Evolutionary conservation across 768 basidiomycete species (phyloP).

Genomic region (Crassisporium funariophilum): DNA sequence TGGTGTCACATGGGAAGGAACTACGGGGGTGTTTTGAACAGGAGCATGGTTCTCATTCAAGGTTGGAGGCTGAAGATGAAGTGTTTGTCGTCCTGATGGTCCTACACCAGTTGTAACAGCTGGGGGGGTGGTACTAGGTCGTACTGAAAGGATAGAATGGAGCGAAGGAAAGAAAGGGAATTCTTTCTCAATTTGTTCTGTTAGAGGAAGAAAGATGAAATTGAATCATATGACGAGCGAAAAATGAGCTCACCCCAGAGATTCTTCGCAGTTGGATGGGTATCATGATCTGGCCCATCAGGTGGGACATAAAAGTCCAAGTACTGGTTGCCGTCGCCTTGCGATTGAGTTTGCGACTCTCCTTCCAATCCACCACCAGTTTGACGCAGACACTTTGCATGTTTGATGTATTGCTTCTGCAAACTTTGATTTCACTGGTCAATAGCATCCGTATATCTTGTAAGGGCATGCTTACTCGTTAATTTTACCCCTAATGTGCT

Average conservation of each 20-base stretch:
- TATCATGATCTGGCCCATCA: constrained; percentile 19
- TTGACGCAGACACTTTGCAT: constrained; percentile 15
- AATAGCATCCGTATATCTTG: too few species aligned
- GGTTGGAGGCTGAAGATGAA: constrained; percentile 20
- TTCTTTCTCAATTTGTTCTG: constrained; percentile 26
- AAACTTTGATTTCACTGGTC: constrained; percentile 22
- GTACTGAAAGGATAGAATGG: constrained; percentile 15
- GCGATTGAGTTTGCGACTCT: neutral
- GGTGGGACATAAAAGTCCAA: constrained; percentile 14
- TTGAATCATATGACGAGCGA: too few species aligned
- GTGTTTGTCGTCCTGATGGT: constrained; percentile 21
- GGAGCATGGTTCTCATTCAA: neutral
- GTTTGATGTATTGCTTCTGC: constrained; percentile 10
- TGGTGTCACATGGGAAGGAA: too few species aligned
- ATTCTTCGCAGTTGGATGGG: constrained; percentile 17
- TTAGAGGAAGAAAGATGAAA: neutral
- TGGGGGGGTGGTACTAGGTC: constrained; percentile 28
- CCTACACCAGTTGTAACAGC: constrained; percentile 29
- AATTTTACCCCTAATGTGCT: constrained; percentile 27
- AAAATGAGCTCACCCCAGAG: constrained; percentile 25
- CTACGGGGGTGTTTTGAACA: too few species aligned
- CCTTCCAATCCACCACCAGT: constrained; percentile 22
- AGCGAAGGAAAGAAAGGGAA: constrained; percentile 24
- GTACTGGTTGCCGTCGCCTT: constrained; percentile 1
- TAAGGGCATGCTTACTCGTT: too few species aligned